Conservation (phyloP, 352 stramenopile species). For the Phytophthora colocasiae region DNA sequence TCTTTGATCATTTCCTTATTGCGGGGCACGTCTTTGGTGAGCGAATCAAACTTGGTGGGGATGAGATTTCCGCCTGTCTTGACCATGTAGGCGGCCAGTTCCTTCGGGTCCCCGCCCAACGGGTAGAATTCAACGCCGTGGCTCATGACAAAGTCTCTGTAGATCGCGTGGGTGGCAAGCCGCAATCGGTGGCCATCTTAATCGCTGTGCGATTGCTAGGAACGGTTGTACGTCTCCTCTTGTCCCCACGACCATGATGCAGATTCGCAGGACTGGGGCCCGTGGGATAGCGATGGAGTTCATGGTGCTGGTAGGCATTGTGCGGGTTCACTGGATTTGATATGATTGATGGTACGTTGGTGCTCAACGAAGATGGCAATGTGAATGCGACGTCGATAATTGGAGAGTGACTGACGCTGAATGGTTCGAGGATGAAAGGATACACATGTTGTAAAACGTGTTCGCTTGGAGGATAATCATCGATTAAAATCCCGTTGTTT, state of each 20-base stretch:
- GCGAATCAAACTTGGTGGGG: conserved; percentile 64
- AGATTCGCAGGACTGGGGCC: conserved; percentile 35
- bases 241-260: conserved; percentile 92
- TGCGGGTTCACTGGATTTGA: too few species aligned
- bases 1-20: conserved; percentile 90
- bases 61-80: conserved; percentile 84
- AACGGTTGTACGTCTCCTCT: conserved; percentile 90
- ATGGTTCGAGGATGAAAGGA: too few species aligned
- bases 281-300: too few species aligned
- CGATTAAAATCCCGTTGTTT: too few species aligned
- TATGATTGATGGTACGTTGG: too few species aligned
- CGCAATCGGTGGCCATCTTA: conserved; percentile 91
- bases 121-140: conserved; percentile 84
- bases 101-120: conserved; percentile 73
- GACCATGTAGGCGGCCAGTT: conserved; percentile 92
- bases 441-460: too few species aligned
- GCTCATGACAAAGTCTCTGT: conserved; percentile 81
- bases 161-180: conserved; percentile 90
- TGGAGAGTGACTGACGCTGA: too few species aligned
- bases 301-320: too few species aligned
- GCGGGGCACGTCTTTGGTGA: conserved; percentile 69
- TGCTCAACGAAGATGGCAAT: too few species aligned
- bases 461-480: too few species aligned
- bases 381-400: too few species aligned
- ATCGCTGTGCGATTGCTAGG: conserved; percentile 71